A percentile compares a stretch with the other conserved stretches of the same genome.
Conservation (phyloP, 139 green algal species). For the Mesotaenium endlicherianum region DNA sequence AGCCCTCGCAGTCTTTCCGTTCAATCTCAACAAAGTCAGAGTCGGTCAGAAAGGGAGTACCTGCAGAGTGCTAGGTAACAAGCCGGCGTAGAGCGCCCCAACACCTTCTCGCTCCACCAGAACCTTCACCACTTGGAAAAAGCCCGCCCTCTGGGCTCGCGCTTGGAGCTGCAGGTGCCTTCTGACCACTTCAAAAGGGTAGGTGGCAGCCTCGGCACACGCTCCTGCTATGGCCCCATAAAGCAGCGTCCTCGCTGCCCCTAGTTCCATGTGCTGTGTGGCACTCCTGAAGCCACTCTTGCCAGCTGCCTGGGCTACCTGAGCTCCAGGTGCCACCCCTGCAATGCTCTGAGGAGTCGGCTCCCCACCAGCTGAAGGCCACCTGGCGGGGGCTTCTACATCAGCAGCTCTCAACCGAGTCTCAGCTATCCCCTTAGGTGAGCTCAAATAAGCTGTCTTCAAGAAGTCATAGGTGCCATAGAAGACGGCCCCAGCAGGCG, state of each 20-base stretch:
- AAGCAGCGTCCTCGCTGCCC: slow-evolving; percentile 55
- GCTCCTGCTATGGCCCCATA: slow-evolving; percentile 66
- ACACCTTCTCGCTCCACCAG: slow-evolving; percentile 45
- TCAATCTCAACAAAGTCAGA: too few species aligned
- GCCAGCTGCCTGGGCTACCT: too few species aligned
- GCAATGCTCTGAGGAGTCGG: too few species aligned
- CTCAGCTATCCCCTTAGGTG: neutral
- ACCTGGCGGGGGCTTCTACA: neutral
- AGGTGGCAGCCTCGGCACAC: slow-evolving; percentile 64
- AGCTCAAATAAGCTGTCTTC: slow-evolving; percentile 52
- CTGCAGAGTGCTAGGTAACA: slow-evolving; percentile 47
- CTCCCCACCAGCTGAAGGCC: neutral
- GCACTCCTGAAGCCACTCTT: slow-evolving; percentile 4
- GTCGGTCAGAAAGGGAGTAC: slow-evolving; percentile 2
- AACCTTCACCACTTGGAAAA: neutral
- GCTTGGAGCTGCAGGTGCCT: slow-evolving; percentile 69
- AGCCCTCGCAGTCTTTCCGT: too few species aligned
- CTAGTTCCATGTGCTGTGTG: slow-evolving; percentile 14
- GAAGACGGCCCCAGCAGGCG: slow-evolving; percentile 76
- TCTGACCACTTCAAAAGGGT: slow-evolving; percentile 71
- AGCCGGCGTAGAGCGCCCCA: slow-evolving; percentile 54
- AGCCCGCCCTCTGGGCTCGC: neutral
- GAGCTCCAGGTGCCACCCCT: too few species aligned
- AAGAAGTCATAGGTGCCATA: slow-evolving; percentile 80
- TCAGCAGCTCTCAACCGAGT: too few species aligned